These are phyloP conservation scores for Grammothele lineata DNA, from an alignment of 768 basidiomycete species.

Conservation along the genomic window DNA sequence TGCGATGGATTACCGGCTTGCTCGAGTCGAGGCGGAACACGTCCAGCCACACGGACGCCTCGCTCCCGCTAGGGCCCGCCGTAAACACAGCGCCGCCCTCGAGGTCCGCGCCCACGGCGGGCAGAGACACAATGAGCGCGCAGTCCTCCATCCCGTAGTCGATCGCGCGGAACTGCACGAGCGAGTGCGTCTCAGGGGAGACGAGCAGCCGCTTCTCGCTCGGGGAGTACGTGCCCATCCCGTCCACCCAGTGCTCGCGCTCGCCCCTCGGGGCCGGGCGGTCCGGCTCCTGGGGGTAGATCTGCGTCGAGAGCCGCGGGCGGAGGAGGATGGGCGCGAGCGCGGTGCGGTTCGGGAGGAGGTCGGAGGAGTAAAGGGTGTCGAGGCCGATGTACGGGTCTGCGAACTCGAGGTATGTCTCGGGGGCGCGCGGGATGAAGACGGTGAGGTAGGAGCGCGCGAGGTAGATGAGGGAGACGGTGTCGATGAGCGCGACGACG, in stretches of 20 bases:
- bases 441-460: conserved; percentile 3
- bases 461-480: conserved; percentile 5
- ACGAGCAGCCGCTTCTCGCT: conserved; percentile 5
- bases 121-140: conserved; percentile 11
- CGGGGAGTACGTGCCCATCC: conserved; percentile 2
- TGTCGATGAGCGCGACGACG: conserved; percentile 3
- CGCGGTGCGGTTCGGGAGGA: conserved; percentile 1
- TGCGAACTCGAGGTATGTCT: conserved; percentile 6
- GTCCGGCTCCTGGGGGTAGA: conserved; percentile 6
- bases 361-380: conserved; percentile 5
- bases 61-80: no score
- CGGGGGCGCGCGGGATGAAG: conserved; percentile 4
- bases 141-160: conserved; percentile 17
- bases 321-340: conserved; percentile 7
- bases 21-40: conserved; percentile 3
- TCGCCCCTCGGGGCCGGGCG: conserved; percentile 3
- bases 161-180: conserved; percentile 13
- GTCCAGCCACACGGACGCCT: conserved; percentile 2
- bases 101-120: not conserved
- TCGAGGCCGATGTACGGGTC: conserved; percentile 11
- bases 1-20: conserved; percentile 1
- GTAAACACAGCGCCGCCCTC: conserved; percentile 3
- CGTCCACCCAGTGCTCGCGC: conserved; percentile 6
- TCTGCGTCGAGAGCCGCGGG: conserved; percentile 11
- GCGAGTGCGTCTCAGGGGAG: conserved; percentile 1